phyloP scores from a whole-genome alignment of 306 rosid genomes.

The Prunus davidiana region DNA sequence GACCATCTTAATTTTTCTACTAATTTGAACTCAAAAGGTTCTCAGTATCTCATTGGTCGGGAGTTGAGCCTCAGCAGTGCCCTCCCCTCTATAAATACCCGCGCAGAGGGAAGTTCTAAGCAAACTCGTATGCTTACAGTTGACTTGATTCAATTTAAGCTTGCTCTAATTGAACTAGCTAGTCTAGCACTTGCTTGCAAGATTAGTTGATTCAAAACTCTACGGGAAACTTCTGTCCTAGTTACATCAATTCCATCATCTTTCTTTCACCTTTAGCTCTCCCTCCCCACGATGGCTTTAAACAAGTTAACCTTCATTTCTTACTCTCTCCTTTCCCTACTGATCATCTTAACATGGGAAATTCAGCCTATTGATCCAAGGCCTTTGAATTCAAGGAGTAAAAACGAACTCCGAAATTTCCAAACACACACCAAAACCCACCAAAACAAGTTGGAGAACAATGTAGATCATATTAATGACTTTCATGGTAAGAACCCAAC shows the following conservation, averaged over 20 bases:
- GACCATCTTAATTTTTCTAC: not conserved
- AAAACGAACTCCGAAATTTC: slow-evolving; percentile 5
- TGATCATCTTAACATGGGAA: slow-evolving; percentile 18
- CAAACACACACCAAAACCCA: not conserved
- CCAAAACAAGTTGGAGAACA: slow-evolving; percentile 3
- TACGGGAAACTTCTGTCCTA: not conserved
- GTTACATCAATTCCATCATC: not conserved
- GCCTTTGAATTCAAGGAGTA: slow-evolving; percentile 23
- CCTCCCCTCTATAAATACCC: slow-evolving; percentile 18
- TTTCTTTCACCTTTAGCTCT: not conserved
- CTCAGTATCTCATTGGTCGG: not conserved
- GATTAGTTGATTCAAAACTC: not conserved
- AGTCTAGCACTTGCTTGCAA: not conserved
- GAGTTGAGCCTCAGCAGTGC: not conserved
- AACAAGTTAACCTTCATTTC: slow-evolving; percentile 4
- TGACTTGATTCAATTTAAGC: not conserved
- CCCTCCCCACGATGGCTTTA: slow-evolving; percentile 31
- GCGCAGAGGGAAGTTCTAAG: not conserved
- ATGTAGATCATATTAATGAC: not conserved
- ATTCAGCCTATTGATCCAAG: slow-evolving; percentile 32
- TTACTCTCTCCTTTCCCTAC: slow-evolving; percentile 17
- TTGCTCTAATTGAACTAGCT: not conserved
- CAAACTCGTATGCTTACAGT: not conserved
- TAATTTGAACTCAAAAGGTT: not conserved
- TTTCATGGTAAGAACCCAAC: not conserved